Evolutionary conservation across 768 basidiomycete genomes (phyloP).

Genomic region (Rhodotorula kratochvilovae): DNA sequence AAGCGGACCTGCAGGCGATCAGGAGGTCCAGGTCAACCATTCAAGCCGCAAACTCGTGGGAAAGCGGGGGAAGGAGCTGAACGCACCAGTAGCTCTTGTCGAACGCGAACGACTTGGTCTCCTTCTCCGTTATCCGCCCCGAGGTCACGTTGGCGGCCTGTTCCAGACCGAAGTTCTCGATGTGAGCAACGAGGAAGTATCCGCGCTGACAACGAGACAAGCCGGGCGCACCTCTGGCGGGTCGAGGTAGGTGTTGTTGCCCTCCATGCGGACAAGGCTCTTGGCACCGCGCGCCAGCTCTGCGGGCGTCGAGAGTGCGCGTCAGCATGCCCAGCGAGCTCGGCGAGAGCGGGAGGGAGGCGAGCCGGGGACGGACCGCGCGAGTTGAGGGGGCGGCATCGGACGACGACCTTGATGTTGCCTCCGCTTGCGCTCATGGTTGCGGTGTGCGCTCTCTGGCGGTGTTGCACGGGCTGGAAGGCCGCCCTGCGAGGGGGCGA

Average conservation of each 20-base stretch:
- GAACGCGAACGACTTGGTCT: constrained; percentile 87
- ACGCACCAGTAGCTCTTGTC: constrained; percentile 92
- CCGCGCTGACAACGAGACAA: neutral
- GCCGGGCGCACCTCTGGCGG: constrained; percentile 65
- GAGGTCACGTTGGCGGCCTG: constrained; percentile 52
- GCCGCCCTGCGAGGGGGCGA: too few relatives aligned
- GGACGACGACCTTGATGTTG: constrained; percentile 51
- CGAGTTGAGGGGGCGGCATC: constrained; percentile 93
- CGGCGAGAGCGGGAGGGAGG: neutral
- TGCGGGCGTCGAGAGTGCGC: constrained; percentile 46
- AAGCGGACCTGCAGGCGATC: constrained; percentile 55
- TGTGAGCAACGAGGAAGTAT: neutral
- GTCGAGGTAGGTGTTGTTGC: constrained; percentile 85
- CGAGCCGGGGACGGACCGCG: constrained; percentile 61
- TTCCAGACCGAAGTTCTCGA: neutral
- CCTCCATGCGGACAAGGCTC: constrained; percentile 87
- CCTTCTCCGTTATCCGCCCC: constrained; percentile 62
- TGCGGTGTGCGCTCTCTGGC: neutral
- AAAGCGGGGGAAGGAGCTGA: too few relatives aligned
- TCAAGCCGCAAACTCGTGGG: fast-evolving
- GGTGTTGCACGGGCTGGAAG: neutral
- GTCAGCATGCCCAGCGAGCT: neutral
- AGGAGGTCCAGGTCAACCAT: too few relatives aligned
- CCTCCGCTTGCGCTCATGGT: neutral
- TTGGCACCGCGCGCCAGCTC: constrained; percentile 92